Percentiles rank a stretch among this genome's conserved stretches.
Conservation (phyloP, 2,329 filamentous ascomycete genomes). For the Ustulina deusta region DNA sequence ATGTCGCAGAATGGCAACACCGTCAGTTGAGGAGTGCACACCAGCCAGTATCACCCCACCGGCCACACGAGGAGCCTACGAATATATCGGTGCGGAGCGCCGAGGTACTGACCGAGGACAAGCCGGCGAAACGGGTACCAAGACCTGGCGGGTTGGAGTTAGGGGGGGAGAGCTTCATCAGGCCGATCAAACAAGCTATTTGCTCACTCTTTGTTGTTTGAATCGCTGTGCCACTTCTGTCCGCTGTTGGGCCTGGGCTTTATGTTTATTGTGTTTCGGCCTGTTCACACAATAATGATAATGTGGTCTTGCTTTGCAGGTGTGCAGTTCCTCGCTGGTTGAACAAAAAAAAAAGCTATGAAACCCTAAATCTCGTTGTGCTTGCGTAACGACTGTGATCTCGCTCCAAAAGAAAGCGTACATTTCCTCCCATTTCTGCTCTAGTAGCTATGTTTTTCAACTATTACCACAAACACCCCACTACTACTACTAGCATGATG, state of each 20-base stretch:
- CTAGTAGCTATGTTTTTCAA: too few species aligned
- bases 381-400: not conserved
- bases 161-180: not conserved
- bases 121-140: conserved; percentile 24
- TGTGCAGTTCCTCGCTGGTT: not conserved
- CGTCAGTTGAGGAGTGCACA: too few species aligned
- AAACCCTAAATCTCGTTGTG: not conserved
- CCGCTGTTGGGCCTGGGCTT: conserved; percentile 1
- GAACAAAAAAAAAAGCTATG: not conserved
- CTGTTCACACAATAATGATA: conserved; percentile 7
- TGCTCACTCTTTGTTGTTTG: not conserved
- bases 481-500: not conserved
- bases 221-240: not conserved
- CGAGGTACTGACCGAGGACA: too few species aligned
- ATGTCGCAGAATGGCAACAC: conserved; percentile 7
- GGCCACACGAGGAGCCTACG: conserved; percentile 37
- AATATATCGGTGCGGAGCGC: conserved; percentile 40
- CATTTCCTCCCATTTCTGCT: not conserved
- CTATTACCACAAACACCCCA: not conserved
- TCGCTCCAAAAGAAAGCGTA: not conserved
- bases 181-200: not conserved
- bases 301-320: not conserved
- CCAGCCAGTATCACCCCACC: too few species aligned
- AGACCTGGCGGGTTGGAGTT: conserved; percentile 13
- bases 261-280: conserved; percentile 24